phyloP scores from a whole-genome alignment of 768 basidiomycete species.

The Lactarius hatsudake region DNA sequence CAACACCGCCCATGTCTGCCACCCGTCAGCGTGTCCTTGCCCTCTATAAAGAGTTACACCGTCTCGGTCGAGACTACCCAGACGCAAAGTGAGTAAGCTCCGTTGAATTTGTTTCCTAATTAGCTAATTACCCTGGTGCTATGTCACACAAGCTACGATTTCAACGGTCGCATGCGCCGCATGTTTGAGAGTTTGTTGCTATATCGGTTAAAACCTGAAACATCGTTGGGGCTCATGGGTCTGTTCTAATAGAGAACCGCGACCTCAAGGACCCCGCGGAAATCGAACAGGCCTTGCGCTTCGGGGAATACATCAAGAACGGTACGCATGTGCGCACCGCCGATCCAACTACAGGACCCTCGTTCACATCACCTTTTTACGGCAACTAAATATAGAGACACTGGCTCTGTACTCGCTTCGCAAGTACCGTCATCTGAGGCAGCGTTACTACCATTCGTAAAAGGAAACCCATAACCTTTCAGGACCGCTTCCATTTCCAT shows the following conservation, averaged over 20 bases:
- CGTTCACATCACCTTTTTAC: neutral
- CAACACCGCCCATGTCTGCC: conserved; percentile 28
- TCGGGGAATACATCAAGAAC: conserved; percentile 84
- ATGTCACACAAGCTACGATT: conserved; percentile 60
- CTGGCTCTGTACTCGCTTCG: conserved; percentile 77
- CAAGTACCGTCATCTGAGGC: conserved; percentile 78
- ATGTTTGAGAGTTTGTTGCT: conserved; percentile 66
- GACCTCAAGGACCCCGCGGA: conserved; percentile 62
- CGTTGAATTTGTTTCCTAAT: neutral
- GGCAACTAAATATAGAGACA: conserved; percentile 46
- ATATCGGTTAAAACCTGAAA: neutral
- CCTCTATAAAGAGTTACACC: conserved; percentile 79
- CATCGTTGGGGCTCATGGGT: neutral
- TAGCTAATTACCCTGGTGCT: conserved; percentile 1
- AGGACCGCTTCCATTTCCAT: neutral
- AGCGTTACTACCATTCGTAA: conserved; percentile 48
- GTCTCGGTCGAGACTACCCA: conserved; percentile 78
- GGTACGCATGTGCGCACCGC: conserved; percentile 43
- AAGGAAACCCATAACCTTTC: neutral
- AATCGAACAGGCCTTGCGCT: conserved; percentile 69
- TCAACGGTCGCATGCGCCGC: conserved; percentile 65
- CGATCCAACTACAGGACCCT: neutral
- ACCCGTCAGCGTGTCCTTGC: conserved; percentile 63
- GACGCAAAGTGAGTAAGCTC: conserved; percentile 64
- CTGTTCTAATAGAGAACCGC: conserved; percentile 55